These are phyloP conservation scores for Beta macrorhiza DNA, from an alignment of 179 eudicot species.

Conservation along the genomic window DNA sequence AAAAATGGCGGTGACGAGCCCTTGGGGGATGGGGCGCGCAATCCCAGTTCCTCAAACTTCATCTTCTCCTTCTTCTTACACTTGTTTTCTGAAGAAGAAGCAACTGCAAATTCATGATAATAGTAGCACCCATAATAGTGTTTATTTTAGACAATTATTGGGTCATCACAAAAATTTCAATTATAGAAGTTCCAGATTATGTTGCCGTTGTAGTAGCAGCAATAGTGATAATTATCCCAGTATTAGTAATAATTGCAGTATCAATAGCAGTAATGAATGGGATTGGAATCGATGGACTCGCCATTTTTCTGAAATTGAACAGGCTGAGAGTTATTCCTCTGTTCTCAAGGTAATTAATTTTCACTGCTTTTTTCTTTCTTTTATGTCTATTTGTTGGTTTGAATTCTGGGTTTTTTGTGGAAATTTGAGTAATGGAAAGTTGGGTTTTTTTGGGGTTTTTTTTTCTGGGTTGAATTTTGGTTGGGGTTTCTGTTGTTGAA, in stretches of 20 bases:
- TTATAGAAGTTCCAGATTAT: conserved; percentile 24
- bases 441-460: background rate
- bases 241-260: background rate
- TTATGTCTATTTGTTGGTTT: background rate
- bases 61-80: conserved; percentile 24
- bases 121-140: background rate
- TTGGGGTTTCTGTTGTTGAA: background rate
- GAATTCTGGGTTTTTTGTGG: background rate
- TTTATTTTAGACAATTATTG: conserved; percentile 23
- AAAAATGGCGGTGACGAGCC: conserved; percentile 61
- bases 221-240: background rate
- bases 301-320: conserved; percentile 78
- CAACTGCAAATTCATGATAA: background rate
- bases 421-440: background rate
- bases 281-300: conserved; percentile 96
- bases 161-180: conserved; percentile 28
- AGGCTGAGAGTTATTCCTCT: conserved; percentile 70
- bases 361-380: background rate
- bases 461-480: background rate
- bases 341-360: conserved; percentile 61
- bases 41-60: conserved; percentile 44
- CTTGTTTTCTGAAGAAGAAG: background rate
- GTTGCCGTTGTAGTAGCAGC: conserved; percentile 37
- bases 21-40: conserved; percentile 50
- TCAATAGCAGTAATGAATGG: conserved; percentile 41